Base-by-base conservation (phyloP, 2,329 filamentous ascomycete species). In the Rhynchosporium secalis region DNA sequence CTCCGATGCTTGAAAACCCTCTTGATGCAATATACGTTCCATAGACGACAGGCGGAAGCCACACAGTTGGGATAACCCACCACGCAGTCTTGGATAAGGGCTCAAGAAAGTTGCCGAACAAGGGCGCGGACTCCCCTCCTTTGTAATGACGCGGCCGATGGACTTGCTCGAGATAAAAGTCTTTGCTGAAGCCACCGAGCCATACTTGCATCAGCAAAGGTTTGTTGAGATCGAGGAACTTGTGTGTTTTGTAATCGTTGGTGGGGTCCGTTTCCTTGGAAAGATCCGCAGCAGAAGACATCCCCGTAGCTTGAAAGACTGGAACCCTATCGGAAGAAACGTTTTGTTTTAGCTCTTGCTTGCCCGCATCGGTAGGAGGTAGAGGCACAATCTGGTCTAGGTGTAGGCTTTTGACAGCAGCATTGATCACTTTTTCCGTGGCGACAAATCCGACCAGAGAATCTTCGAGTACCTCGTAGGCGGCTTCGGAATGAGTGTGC, bases 61-160 rank as follows among this genome's bases (percentile, higher is more conserved):
- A 99, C 1, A 96, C 64, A 0, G 81, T 81, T 2, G 95, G 95
- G 10, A 99, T 83, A 49, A 96, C 76, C 86, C 89, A 99, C 95
- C 95, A 99, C 1, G 95, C 86, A 2, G 95, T 99, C 81, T 93
- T 90, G 76, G 88, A 93, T 63, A 99, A 79, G n/a, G 95, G 95
- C 78, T 99, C 95, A n/a, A 99, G 81, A 75, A 99, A 96, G 78
- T 99, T 98, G 64, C 95, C 95, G 77, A 99, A 99, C 29, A 99
- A 78, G 26, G 95, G 95, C 43, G 95, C 95, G 6, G 92, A 97
- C 65, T 87, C 86, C 62, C 95, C 95, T 68, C 94, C 94, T 75
- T 88, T 96, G 82, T 98, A 99, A 76, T 99, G 94, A 63, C 95
- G 87, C 20, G 95, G 95, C 49, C 95, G 88, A 75, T 99, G 95